Conservation (phyloP, 2,329 filamentous ascomycete genomes). For the Aspergillus pseudotamarii region DNA sequence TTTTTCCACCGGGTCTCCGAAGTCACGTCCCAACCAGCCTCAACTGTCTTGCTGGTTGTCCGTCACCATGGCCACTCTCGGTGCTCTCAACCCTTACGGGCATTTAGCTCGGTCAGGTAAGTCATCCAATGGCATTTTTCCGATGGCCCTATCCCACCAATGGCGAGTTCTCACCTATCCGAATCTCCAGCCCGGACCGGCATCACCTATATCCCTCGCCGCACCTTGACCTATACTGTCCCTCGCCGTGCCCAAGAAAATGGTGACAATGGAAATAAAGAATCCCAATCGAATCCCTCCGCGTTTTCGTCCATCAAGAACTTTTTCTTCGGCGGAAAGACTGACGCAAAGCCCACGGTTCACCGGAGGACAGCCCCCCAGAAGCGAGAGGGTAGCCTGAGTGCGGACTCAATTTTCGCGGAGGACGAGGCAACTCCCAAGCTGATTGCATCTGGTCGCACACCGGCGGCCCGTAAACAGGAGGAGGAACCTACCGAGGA, state of each 20-base stretch:
- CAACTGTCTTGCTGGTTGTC: constrained; percentile 9
- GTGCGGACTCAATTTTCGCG: constrained; percentile 45
- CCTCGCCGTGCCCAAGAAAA: constrained; percentile 35
- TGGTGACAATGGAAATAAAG: constrained; percentile 10
- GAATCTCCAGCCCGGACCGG: constrained; percentile 33
- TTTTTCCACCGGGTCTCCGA: constrained; percentile 30
- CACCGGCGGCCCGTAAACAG: constrained; percentile 28
- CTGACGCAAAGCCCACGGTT: constrained; percentile 31
- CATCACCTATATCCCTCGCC: constrained; percentile 38
- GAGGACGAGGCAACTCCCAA: constrained; percentile 36
- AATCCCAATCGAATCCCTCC: constrained; percentile 24
- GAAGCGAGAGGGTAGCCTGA: constrained; percentile 40
- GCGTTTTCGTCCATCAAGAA: constrained; percentile 38
- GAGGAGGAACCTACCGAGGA: constrained; percentile 14
- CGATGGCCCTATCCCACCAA: neutral
- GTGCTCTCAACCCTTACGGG: constrained; percentile 39
- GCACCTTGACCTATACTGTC: constrained; percentile 38
- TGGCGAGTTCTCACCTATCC: neutral
- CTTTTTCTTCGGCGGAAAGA: constrained; percentile 34
- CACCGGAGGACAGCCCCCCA: constrained; percentile 31
- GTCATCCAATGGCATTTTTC: constrained; percentile 5
- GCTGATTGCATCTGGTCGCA: constrained; percentile 29
- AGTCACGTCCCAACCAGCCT: constrained; percentile 14
- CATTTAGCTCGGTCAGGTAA: constrained; percentile 43
- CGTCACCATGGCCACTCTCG: constrained; percentile 42